These are phyloP conservation scores for Vitis rotundifolia DNA, from an alignment of 164 flowering plant species.

Conservation along the genomic window DNA sequence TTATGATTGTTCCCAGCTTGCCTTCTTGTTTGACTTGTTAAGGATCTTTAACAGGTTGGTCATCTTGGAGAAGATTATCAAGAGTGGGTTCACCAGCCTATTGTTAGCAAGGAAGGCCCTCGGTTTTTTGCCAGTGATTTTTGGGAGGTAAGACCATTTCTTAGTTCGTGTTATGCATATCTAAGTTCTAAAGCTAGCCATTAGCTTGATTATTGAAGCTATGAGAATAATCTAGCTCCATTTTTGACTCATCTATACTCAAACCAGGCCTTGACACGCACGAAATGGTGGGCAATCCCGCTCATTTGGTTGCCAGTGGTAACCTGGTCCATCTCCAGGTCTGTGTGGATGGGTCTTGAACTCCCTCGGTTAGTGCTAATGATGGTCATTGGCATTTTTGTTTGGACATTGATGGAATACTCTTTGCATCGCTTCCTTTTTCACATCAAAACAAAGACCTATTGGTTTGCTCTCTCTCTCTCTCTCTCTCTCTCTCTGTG, in stretches of 20 bases:
- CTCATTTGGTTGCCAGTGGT: constrained; percentile 82
- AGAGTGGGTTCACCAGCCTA: constrained; percentile 97
- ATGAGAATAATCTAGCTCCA: no score
- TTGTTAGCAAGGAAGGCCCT: constrained; percentile 85
- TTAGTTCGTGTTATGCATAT: no score
- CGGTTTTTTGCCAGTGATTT: constrained; percentile 79
- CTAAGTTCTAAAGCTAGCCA: no score
- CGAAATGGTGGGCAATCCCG: constrained; percentile 82
- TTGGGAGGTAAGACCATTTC: constrained; percentile 61
- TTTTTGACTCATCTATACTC: background rate
- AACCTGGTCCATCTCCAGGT: constrained; percentile 42
- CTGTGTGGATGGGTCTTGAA: constrained; percentile 55
- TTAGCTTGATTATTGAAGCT: no score
- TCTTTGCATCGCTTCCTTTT: constrained; percentile 86
- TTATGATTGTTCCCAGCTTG: no score
- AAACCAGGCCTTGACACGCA: constrained; percentile 76
- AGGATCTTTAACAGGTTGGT: constrained; percentile 65
- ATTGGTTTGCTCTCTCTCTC: constrained; percentile 53
- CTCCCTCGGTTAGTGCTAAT: constrained; percentile 39
- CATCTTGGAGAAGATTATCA: constrained; percentile 91
- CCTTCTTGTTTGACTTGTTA: no score
- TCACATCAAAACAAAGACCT: constrained; percentile 82
- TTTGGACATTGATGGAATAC: constrained; percentile 86
- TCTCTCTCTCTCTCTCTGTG: constrained; percentile 8
- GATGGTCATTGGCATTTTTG: constrained; percentile 55